Conservation (phyloP, 306 rosid species). For the Phaseolus lunatus region DNA sequence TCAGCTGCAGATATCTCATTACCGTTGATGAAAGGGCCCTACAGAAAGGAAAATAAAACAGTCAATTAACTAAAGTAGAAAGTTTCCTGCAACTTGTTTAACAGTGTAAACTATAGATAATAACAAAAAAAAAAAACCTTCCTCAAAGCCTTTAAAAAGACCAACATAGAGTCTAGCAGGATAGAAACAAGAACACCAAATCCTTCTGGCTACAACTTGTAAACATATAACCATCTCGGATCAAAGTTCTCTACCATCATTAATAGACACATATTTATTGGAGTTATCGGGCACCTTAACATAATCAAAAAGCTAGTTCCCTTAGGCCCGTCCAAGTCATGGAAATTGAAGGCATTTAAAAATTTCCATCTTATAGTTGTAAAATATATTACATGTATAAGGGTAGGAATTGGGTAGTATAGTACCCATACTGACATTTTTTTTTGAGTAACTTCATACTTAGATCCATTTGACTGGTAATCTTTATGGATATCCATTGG, state of each 20-base stretch:
- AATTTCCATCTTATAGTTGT: too few species aligned
- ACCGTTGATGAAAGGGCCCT: constrained; percentile 96
- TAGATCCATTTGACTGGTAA: too few species aligned
- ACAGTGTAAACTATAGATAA: constrained; percentile 2
- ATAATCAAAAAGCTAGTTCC: neutral
- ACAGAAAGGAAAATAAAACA: neutral
- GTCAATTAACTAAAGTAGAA: constrained; percentile 14
- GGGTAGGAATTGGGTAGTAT: too few species aligned
- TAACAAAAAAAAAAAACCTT: neutral
- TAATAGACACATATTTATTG: neutral
- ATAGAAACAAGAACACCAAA: neutral
- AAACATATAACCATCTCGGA: constrained; percentile 1
- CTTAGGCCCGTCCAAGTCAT: neutral
- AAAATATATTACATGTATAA: too few species aligned
- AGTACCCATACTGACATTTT: too few species aligned
- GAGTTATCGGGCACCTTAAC: neutral
- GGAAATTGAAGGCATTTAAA: neutral
- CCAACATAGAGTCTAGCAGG: neutral
- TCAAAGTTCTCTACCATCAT: constrained; percentile 7
- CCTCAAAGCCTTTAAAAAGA: neutral
- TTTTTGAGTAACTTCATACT: too few species aligned
- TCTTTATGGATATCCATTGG: too few species aligned
- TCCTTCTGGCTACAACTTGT: neutral
- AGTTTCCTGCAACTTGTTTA: neutral
- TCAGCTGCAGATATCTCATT: constrained; percentile 78